These are phyloP conservation scores for Schwanniomyces vanrijiae DNA, from an alignment of 805 yeast genomes.

Conservation along the genomic window DNA sequence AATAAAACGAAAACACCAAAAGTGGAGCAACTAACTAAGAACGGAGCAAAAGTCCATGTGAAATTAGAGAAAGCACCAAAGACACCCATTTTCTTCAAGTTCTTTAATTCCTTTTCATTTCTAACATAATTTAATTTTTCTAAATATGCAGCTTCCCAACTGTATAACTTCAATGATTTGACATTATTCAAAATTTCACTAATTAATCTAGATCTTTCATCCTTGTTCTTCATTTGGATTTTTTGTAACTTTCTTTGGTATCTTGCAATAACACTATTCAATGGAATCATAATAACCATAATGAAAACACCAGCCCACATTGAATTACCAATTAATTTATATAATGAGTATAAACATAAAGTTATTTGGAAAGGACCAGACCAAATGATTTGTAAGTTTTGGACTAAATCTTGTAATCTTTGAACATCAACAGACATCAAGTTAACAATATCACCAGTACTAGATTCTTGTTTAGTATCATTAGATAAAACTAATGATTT, in stretches of 20 bases:
- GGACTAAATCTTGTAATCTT: slow-evolving; percentile 79
- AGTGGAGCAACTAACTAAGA: slow-evolving; percentile 83
- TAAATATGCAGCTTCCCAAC: slow-evolving; percentile 91
- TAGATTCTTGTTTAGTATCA: slow-evolving; percentile 67
- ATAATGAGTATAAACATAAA: slow-evolving; percentile 71
- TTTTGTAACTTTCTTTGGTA: slow-evolving; percentile 73
- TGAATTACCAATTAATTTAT: slow-evolving; percentile 75
- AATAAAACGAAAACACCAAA: slow-evolving; percentile 75
- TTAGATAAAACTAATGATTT: slow-evolving; percentile 69
- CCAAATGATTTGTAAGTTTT: slow-evolving; percentile 79
- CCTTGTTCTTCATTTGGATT: slow-evolving; percentile 85
- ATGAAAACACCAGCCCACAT: slow-evolving; percentile 95
- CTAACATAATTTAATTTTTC: slow-evolving; percentile 75
- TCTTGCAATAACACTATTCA: slow-evolving; percentile 69
- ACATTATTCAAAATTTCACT: slow-evolving; percentile 88
- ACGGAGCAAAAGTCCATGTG: slow-evolving; percentile 85
- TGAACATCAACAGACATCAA: slow-evolving; percentile 93
- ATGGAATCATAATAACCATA: slow-evolving; percentile 74
- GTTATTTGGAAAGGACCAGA: slow-evolving; percentile 89
- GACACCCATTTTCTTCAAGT: slow-evolving; percentile 70
- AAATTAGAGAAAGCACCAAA: slow-evolving; percentile 70
- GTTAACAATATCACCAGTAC: slow-evolving; percentile 92
- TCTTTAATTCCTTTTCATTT: slow-evolving; percentile 80
- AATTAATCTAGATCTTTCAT: slow-evolving; percentile 85
- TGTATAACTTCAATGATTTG: slow-evolving; percentile 88